A percentile compares a stretch with the other conserved stretches of the same genome.
Evolutionary conservation across 2,329 filamentous ascomycete species (phyloP).

Genomic region (Verticillium albo-atrum): DNA sequence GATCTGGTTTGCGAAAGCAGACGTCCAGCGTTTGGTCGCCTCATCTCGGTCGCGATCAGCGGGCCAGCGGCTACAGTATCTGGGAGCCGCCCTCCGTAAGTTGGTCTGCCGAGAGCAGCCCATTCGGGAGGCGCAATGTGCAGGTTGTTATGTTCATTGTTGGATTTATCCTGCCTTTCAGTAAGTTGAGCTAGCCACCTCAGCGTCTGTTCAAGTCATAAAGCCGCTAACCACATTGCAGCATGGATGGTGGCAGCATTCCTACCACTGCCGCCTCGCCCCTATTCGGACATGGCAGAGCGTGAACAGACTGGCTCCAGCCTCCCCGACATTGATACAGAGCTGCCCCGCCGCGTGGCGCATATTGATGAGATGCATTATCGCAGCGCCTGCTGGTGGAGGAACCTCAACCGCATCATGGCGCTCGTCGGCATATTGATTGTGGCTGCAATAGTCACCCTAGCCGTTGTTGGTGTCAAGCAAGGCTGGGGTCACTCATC

Average conservation of each 20-base stretch:
- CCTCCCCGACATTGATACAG: conserved; percentile 26
- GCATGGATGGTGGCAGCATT: conserved; percentile 79
- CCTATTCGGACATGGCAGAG: conserved; percentile 48
- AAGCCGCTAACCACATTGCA: conserved; percentile 20
- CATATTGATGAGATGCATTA: conserved; percentile 39
- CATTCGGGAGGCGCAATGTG: conserved; percentile 63
- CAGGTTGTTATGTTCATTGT: conserved; percentile 72
- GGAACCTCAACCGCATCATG: conserved; percentile 55
- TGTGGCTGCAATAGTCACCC: conserved; percentile 44
- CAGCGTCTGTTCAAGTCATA: neutral
- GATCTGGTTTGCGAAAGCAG: conserved; percentile 36
- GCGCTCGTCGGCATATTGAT: conserved; percentile 51
- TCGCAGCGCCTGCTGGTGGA: conserved; percentile 55
- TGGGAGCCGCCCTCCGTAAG: conserved; percentile 73
- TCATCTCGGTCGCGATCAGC: conserved; percentile 61
- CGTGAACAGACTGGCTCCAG: conserved; percentile 31
- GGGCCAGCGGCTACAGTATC: conserved; percentile 52
- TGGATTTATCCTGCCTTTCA: conserved; percentile 73
- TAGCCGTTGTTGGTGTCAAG: conserved; percentile 47
- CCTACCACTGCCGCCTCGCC: conserved; percentile 62
- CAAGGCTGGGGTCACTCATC: conserved; percentile 38
- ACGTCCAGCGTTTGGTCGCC: conserved; percentile 68
- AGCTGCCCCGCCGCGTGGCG: conserved; percentile 24
- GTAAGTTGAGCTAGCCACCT: conserved; percentile 35
- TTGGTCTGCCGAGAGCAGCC: conserved; percentile 55